phyloP scores from a whole-genome alignment of 306 rosid species.

The Astragalus glycyphyllos region DNA sequence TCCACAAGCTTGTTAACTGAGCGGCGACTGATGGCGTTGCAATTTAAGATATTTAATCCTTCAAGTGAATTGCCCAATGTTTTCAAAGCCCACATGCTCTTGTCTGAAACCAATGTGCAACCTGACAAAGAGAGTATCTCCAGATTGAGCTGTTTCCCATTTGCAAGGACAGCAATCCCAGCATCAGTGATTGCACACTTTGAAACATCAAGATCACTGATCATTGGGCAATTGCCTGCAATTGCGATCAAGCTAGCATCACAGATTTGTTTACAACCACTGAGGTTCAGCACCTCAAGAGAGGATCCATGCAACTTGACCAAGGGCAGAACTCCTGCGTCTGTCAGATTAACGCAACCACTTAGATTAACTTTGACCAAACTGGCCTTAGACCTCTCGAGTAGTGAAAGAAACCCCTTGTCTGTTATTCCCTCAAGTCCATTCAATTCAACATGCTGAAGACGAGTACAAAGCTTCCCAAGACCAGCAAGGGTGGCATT shows the following conservation, averaged over 20 bases:
- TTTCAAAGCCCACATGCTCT: slow-evolving; percentile 63
- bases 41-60: slow-evolving; percentile 78
- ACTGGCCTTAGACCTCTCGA: slow-evolving; percentile 70
- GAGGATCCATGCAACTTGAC: slow-evolving; percentile 68
- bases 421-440: slow-evolving; percentile 79
- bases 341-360: slow-evolving; percentile 75
- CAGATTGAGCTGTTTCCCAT: slow-evolving; percentile 52
- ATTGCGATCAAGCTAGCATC: slow-evolving; percentile 72
- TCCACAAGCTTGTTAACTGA: slow-evolving; percentile 60
- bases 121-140: slow-evolving; percentile 80
- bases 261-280: slow-evolving; percentile 65
- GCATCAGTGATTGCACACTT: slow-evolving; percentile 68
- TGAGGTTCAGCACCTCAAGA: slow-evolving; percentile 71
- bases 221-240: slow-evolving; percentile 65
- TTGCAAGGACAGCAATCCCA: slow-evolving; percentile 70
- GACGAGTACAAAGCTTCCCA: slow-evolving; percentile 77
- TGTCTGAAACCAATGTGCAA: slow-evolving; percentile 65
- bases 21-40: slow-evolving; percentile 69
- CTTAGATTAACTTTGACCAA: slow-evolving; percentile 70
- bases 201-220: slow-evolving; percentile 80
- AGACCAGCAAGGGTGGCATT: slow-evolving; percentile 60
- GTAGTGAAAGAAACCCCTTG: slow-evolving; percentile 65
- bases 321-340: slow-evolving; percentile 59
- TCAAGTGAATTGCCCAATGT: slow-evolving; percentile 66
- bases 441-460: slow-evolving; percentile 70